phyloP scores from a whole-genome alignment of 2,329 filamentous ascomycete genomes.

The Microcera coccophila region DNA sequence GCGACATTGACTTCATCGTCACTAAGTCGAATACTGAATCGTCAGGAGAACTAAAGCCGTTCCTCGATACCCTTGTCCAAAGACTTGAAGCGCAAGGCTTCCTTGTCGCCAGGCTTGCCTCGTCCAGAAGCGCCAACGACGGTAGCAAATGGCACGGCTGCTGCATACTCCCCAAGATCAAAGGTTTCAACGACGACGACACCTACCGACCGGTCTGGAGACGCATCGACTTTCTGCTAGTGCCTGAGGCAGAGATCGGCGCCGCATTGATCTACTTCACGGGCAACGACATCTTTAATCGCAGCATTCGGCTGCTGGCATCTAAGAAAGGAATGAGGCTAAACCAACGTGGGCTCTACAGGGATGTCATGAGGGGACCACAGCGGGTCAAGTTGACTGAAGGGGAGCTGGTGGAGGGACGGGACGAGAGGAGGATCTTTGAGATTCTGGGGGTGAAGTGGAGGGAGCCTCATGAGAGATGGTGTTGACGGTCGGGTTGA shows the following conservation, averaged over 20 bases:
- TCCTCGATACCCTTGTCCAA: constrained; percentile 62
- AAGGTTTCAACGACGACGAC: constrained; percentile 31
- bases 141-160: constrained; percentile 88
- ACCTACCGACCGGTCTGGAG: constrained; percentile 62
- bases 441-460: constrained; percentile 78
- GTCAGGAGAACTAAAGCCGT: constrained; percentile 53
- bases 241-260: constrained; percentile 74
- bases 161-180: constrained; percentile 59
- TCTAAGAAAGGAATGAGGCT: constrained; percentile 77
- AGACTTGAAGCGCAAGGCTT: constrained; percentile 59
- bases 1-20: constrained; percentile 83
- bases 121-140: constrained; percentile 41
- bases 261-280: constrained; percentile 93
- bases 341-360: constrained; percentile 79
- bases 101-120: constrained; percentile 66
- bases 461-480: constrained; percentile 71
- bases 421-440: constrained; percentile 76
- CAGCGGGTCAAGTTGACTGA: constrained; percentile 59
- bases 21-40: constrained; percentile 59
- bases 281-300: constrained; percentile 91
- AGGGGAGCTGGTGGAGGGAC: constrained; percentile 68
- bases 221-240: constrained; percentile 78
- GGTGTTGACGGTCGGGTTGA: no score
- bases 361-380: constrained; percentile 60
- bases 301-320: constrained; percentile 76